Evolutionary conservation across 768 basidiomycete genomes (phyloP).

Genomic region (Ephemerocybe angulata): DNA sequence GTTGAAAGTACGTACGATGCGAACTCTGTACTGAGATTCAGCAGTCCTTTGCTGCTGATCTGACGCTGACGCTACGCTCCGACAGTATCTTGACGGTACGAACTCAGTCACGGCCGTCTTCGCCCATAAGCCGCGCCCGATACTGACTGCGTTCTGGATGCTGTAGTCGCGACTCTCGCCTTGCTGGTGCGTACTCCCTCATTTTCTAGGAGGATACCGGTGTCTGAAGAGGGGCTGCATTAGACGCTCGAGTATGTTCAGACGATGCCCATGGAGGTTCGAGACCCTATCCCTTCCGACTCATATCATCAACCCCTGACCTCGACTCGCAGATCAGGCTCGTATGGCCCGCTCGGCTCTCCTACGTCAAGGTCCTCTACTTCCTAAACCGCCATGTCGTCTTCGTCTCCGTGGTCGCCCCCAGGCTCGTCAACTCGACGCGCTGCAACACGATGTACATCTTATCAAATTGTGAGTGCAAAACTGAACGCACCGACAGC

Average conservation of each 20-base stretch:
- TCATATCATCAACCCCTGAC: not conserved
- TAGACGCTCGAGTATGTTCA: not conserved
- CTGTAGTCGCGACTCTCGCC: not conserved
- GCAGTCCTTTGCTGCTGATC: too few species aligned
- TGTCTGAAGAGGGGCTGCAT: not conserved
- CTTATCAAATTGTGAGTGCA: not conserved
- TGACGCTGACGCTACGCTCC: too few species aligned
- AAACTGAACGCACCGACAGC: too few species aligned
- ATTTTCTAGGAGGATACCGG: not conserved
- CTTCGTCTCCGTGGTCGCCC: not conserved
- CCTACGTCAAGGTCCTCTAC: not conserved
- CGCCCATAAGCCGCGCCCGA: too few species aligned
- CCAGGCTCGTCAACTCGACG: not conserved
- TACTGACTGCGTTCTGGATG: too few species aligned
- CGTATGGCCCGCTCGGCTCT: not conserved
- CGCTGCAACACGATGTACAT: not conserved
- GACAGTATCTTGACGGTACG: not conserved
- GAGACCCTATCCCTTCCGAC: not conserved
- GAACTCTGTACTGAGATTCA: too few species aligned
- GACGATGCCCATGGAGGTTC: not conserved
- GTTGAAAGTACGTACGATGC: too few species aligned
- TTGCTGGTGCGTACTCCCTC: not conserved
- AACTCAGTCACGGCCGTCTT: not conserved
- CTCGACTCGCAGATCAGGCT: not conserved
- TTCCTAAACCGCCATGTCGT: constrained; percentile 1